Evolutionary conservation across 306 rosid genomes (phyloP).

Genomic region (Geum urbanum): DNA sequence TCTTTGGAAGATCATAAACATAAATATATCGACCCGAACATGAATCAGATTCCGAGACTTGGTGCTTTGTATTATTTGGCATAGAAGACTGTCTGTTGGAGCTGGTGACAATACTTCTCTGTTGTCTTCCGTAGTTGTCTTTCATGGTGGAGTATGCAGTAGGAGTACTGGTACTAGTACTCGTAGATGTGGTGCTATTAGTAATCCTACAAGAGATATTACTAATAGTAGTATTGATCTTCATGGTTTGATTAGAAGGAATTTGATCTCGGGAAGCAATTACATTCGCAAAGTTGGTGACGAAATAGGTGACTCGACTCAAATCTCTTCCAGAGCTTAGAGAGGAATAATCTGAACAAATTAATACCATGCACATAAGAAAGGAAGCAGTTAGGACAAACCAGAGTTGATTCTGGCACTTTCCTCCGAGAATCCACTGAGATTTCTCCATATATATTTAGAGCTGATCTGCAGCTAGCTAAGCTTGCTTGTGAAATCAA

Average conservation of each 20-base stretch:
- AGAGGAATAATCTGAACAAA: constrained; percentile 32
- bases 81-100: no score
- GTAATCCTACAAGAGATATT: no score
- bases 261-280: constrained; percentile 1
- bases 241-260: background rate
- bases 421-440: constrained; percentile 7
- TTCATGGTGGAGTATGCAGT: background rate
- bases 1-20: constrained; percentile 41
- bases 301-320: constrained; percentile 15
- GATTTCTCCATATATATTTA: constrained; percentile 2
- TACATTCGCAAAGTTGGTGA: constrained; percentile 21
- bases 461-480: background rate
- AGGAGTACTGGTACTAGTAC: background rate
- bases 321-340: constrained; percentile 10
- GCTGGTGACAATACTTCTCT: no score
- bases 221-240: background rate
- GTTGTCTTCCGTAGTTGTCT: no score
- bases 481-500: no score
- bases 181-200: no score
- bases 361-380: constrained; percentile 21
- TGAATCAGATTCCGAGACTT: background rate
- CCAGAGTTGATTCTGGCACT: constrained; percentile 33
- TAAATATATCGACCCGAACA: constrained; percentile 44
- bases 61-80: background rate
- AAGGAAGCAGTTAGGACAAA: constrained; percentile 34